Conservation (phyloP, 768 basidiomycete species). For the Trametes punicea region DNA sequence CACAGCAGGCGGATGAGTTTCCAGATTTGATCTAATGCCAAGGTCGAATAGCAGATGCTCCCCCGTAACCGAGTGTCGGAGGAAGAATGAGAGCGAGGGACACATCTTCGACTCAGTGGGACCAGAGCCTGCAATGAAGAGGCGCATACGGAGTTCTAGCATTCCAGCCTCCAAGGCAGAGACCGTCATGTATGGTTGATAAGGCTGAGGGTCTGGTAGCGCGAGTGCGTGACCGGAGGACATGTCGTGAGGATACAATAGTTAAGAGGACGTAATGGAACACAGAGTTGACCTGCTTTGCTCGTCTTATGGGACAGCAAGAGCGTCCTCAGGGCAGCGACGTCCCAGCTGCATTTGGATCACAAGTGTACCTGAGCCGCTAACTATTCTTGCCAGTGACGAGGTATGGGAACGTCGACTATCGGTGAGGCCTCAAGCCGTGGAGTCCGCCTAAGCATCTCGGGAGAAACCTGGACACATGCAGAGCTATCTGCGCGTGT, state of each 20-base stretch:
- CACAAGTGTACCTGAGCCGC: too few species aligned
- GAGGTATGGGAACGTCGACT: too few species aligned
- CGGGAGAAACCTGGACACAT: too few species aligned
- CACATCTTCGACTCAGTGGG: constrained; percentile 29
- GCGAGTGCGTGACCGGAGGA: neutral
- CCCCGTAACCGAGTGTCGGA: constrained; percentile 43
- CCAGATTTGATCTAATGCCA: constrained; percentile 48
- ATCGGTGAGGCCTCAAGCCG: too few species aligned
- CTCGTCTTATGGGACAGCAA: too few species aligned
- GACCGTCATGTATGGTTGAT: constrained; percentile 50
- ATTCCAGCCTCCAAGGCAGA: constrained; percentile 55
- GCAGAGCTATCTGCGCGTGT: too few species aligned
- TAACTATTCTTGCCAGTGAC: too few species aligned
- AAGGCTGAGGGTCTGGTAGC: constrained; percentile 37
- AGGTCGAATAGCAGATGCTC: constrained; percentile 49
- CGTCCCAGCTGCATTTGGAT: too few species aligned
- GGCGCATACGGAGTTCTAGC: constrained; percentile 37
- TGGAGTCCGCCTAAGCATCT: too few species aligned
- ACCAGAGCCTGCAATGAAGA: constrained; percentile 36
- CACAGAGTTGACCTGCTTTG: too few species aligned
- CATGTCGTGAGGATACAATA: neutral
- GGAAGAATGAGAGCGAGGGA: constrained; percentile 51
- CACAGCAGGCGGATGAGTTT: constrained; percentile 39
- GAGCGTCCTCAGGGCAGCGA: too few species aligned
- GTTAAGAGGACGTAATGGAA: neutral